Evolutionary conservation across 306 rosid species (phyloP), one percentile per base, ranked within the genome.

Genomic region (Fragaria vesca): DNA sequence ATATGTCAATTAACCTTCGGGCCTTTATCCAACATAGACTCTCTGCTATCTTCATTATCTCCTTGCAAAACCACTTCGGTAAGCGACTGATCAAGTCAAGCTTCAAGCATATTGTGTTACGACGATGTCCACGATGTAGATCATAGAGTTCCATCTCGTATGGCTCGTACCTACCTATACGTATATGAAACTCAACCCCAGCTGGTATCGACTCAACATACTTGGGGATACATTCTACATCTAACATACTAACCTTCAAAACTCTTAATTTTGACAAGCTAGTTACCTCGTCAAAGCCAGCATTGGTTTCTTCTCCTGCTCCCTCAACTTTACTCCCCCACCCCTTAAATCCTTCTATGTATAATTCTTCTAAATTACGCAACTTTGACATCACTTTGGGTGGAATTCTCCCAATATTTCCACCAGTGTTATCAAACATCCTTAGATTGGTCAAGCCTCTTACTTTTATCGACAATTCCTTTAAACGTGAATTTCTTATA

Each of bases 401-500:
- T 16, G 60, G 60, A 52, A 52, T 52, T 52, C 24, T 52, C 6
- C 2, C 24, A 5, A 52, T 20, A 1, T 18, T 1, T 20, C 9
- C 8, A 18, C 10, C 3, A 52, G 12, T 57, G 30, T n/a, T 21
- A 21, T 57, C 30, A 0, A 57, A 57, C 12, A 20, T 20, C 30
- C 63, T 57, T n/a, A 57, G 63, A 57, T 57, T 57, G 63, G n/a
- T 8, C 30, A 21, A 21, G 6, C n/a, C 13, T 21, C 30, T 32
- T 21, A 57, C 36, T 3, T 58, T 16, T 24, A 1, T 21, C 2
- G 32, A 0, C 32, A 58, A 58, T 0, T 58, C 16, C 2, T 32
- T 32, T 4, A 58, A 0, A 10, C 0, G 0, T n/a, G 5, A n/a
- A 2, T 3, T 0, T 9, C 13, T 21, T 34, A 58, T 58, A 11